These are phyloP conservation scores for Geotrichum macrosporum DNA, from an alignment of 1,139 yeast genomes.

Conservation along the genomic window DNA sequence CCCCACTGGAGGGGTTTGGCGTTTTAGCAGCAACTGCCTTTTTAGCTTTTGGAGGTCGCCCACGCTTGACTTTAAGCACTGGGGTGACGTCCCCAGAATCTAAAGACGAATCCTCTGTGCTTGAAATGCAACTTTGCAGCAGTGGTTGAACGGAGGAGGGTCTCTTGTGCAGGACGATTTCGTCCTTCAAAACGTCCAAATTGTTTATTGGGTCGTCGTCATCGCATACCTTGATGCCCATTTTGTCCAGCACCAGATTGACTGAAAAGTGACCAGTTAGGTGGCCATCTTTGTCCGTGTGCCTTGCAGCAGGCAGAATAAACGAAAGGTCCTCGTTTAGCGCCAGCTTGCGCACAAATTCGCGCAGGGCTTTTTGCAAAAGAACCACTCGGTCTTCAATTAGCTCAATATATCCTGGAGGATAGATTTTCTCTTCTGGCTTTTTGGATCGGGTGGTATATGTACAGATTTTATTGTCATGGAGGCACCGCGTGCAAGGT, in stretches of 20 bases:
- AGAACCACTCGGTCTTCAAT: slow-evolving; percentile 4
- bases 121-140: too few species aligned
- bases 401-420: slow-evolving; percentile 8
- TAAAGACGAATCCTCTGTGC: too few species aligned
- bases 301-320: not conserved
- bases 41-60: too few species aligned
- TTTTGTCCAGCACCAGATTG: slow-evolving; percentile 4
- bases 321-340: slow-evolving; percentile 3
- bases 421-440: slow-evolving; percentile 3
- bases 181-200: not conserved
- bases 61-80: too few species aligned
- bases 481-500: slow-evolving; percentile 8
- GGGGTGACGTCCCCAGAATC: too few species aligned
- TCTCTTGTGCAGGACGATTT: too few species aligned
- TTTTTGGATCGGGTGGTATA: slow-evolving; percentile 1
- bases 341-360: slow-evolving; percentile 4
- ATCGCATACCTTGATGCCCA: not conserved
- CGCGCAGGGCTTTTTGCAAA: slow-evolving; percentile 6
- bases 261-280: not conserved
- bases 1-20: too few species aligned
- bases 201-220: slow-evolving; percentile 1
- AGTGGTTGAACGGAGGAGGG: too few species aligned
- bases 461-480: slow-evolving; percentile 7
- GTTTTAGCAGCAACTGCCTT: too few species aligned
- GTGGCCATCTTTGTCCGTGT: not conserved